Evolutionary conservation across 2,329 filamentous ascomycete genomes (phyloP).

Genomic region (Colletotrichum sansevieriae): DNA sequence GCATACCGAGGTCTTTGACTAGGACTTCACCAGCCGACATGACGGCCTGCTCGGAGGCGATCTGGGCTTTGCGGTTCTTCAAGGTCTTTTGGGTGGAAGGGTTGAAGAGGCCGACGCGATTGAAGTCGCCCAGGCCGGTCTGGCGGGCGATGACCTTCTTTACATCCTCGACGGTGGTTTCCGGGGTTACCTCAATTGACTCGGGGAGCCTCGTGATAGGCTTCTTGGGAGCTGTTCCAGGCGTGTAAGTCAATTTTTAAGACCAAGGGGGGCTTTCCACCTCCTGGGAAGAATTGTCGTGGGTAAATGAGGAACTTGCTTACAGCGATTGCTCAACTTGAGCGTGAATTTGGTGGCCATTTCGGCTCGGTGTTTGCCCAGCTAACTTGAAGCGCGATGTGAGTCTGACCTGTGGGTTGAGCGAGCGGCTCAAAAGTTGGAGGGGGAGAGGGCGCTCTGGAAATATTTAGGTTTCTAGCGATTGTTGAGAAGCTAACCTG

Average conservation of each 20-base stretch:
- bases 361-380: slow-evolving; percentile 22
- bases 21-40: slow-evolving; percentile 71
- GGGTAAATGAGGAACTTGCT: slow-evolving; percentile 23
- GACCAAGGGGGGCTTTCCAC: not conserved
- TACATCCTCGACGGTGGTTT: slow-evolving; percentile 71
- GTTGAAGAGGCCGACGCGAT: slow-evolving; percentile 74
- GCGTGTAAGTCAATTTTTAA: slow-evolving; percentile 25
- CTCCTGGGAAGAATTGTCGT: not conserved
- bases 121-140: slow-evolving; percentile 66
- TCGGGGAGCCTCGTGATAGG: slow-evolving; percentile 68
- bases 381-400: not conserved
- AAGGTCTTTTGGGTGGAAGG: slow-evolving; percentile 72
- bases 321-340: slow-evolving; percentile 59
- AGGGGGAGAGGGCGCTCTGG: slow-evolving; percentile 18
- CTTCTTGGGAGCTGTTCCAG: slow-evolving; percentile 58
- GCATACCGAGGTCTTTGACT: slow-evolving; percentile 91
- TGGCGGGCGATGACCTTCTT: slow-evolving; percentile 68
- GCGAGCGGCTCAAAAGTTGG: not conserved
- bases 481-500: slow-evolving; percentile 41
- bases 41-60: slow-evolving; percentile 64
- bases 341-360: slow-evolving; percentile 54
- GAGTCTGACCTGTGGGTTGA: slow-evolving; percentile 11
- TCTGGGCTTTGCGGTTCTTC: slow-evolving; percentile 70
- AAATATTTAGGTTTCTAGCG: slow-evolving; percentile 9
- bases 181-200: slow-evolving; percentile 61